Percentiles rank a stretch among this genome's conserved stretches.
Conservation (phyloP, 352 stramenopile genomes). For the Pythium dissotocum region DNA sequence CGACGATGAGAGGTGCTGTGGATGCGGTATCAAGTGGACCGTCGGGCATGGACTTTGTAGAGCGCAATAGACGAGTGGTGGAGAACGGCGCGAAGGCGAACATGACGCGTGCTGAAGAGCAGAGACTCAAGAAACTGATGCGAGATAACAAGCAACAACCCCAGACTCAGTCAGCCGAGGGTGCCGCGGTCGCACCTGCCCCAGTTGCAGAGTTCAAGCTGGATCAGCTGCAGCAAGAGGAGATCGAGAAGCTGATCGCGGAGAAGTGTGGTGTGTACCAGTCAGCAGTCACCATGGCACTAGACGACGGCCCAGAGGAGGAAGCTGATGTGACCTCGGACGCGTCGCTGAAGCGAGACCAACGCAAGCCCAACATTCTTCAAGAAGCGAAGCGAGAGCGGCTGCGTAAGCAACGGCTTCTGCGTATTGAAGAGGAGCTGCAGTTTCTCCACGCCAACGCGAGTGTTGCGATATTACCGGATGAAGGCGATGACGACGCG, state of each 20-base stretch:
- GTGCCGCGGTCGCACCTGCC: neutral
- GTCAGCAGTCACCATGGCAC: constrained; percentile 28
- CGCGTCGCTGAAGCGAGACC: neutral
- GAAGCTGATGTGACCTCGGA: constrained; percentile 14
- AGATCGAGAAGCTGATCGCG: constrained; percentile 51
- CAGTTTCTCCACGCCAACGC: constrained; percentile 50
- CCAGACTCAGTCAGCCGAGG: neutral
- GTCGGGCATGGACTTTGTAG: constrained; percentile 37
- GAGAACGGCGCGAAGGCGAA: constrained; percentile 70
- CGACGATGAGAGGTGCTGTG: neutral
- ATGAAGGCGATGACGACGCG: constrained; percentile 32
- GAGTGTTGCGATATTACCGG: constrained; percentile 44
- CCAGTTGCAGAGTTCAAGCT: constrained; percentile 44
- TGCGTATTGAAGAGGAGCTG: constrained; percentile 59
- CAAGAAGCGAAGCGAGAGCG: constrained; percentile 50
- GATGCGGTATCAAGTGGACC: neutral
- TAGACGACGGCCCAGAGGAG: constrained; percentile 26
- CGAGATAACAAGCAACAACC: constrained; percentile 7
- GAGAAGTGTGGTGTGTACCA: constrained; percentile 41
- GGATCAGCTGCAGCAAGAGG: constrained; percentile 33
- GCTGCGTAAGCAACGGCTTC: constrained; percentile 42
- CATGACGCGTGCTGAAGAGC: constrained; percentile 59
- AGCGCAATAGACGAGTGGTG: constrained; percentile 64
- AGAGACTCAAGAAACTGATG: constrained; percentile 41
- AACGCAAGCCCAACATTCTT: constrained; percentile 39